Percentiles rank a stretch among this genome's conserved stretches.
phyloP scores from a whole-genome alignment of 805 yeast species.

The Candida nanaspora region DNA sequence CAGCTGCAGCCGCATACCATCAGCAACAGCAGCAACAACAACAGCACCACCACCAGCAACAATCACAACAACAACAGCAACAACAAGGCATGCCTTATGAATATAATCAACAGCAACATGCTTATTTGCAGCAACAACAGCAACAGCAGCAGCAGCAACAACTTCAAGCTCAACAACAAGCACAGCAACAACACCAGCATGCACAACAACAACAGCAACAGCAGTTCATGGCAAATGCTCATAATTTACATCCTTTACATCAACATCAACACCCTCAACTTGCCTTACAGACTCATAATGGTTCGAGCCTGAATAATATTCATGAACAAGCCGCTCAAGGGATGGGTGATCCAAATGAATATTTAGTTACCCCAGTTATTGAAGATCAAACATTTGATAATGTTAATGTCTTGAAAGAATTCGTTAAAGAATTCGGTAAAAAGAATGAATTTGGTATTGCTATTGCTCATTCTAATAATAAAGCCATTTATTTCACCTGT shows the following conservation, averaged over 20 bases:
- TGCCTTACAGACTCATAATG: background rate
- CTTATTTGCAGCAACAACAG: background rate
- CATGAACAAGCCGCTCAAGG: slow-evolving; percentile 4
- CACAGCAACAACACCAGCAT: slow-evolving; percentile 3
- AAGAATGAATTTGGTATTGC: slow-evolving; percentile 55
- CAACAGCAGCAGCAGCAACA: background rate
- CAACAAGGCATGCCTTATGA: background rate
- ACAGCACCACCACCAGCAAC: background rate
- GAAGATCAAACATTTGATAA: slow-evolving; percentile 45
- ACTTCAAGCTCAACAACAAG: slow-evolving; percentile 1
- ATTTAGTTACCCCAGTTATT: slow-evolving; percentile 45
- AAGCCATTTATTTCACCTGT: slow-evolving; percentile 54
- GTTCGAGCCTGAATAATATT: slow-evolving; percentile 2
- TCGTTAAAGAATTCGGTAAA: slow-evolving; percentile 47
- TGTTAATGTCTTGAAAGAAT: slow-evolving; percentile 44
- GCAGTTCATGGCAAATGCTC: slow-evolving; percentile 3
- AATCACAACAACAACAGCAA: background rate
- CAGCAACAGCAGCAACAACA: background rate
- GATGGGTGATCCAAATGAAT: slow-evolving; percentile 26
- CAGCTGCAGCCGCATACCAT: background rate
- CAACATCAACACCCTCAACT: slow-evolving; percentile 2
- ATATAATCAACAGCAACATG: background rate
- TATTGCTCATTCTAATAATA: slow-evolving; percentile 50
- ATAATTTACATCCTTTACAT: background rate
- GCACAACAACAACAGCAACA: slow-evolving; percentile 9